Evolutionary conservation across 495 filamentous ascomycete genomes (phyloP).

Genomic region (Penicillium samsonianum): DNA sequence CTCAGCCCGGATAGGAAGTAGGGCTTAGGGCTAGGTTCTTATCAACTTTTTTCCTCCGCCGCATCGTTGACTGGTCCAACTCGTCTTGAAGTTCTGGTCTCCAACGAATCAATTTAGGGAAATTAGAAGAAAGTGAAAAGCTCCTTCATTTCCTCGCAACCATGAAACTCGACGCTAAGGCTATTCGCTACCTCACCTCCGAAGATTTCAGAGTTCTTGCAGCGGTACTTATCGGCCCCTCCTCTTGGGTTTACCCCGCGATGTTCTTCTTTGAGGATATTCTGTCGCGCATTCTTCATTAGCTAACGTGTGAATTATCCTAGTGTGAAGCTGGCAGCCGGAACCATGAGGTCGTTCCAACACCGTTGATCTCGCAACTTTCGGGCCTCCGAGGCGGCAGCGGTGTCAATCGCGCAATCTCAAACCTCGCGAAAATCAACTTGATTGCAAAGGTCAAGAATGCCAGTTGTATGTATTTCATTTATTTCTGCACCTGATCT

Average conservation of each 20-base stretch:
- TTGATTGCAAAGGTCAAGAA: conserved; percentile 93
- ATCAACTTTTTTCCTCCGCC: conserved; percentile 37
- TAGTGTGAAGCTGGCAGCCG: conserved; percentile 91
- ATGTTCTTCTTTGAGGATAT: conserved; percentile 23
- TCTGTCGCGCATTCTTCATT: conserved; percentile 30
- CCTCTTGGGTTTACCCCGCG: conserved; percentile 22
- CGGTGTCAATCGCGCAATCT: conserved; percentile 85
- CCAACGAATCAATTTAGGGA: conserved; percentile 10
- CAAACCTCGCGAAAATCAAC: conserved; percentile 85
- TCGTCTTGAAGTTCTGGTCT: conserved; percentile 8
- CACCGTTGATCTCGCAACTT: conserved; percentile 79
- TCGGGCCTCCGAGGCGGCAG: conserved; percentile 78
- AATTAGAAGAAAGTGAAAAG: background rate
- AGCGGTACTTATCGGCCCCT: conserved; percentile 60
- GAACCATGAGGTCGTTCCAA: conserved; percentile 96
- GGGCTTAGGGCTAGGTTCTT: conserved; percentile 47
- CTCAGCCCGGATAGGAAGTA: conserved; percentile 38
- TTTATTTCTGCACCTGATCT: background rate
- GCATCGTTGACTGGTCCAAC: conserved; percentile 19
- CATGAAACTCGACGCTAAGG: conserved; percentile 93
- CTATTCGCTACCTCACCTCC: conserved; percentile 82
- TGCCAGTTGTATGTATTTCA: conserved; percentile 65
- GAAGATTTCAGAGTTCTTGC: conserved; percentile 97
- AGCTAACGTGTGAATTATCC: background rate
- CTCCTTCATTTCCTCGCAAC: background rate